Base-by-base conservation (phyloP, 768 basidiomycete genomes). In the Suillus americanus region DNA sequence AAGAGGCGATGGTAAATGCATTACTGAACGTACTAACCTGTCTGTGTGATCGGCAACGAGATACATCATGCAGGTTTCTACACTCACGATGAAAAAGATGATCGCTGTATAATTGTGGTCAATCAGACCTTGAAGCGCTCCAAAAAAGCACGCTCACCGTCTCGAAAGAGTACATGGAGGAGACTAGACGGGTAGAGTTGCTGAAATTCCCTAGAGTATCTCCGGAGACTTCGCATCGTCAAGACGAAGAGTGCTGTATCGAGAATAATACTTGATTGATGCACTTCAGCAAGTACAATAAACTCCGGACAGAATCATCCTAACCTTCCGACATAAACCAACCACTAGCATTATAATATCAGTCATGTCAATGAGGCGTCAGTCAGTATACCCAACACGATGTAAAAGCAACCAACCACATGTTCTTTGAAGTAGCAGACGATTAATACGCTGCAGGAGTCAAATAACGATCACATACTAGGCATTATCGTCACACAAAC, bases 171-270 rank as follows among this genome's bases (percentile, higher is more conserved):
- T 20, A 38, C 2, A 54, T 60, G 25, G 28, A 64, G 28, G 37
- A 66, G 65, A 45, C 23, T 9, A 30, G 65, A 66, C 5, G 56
- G 57, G 46, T 64, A 64, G 14, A 51, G 63, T 23, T 23, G 35
- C 16, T 23, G 14, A 28, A 43, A 50, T 12, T 50, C 45, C n/a
- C 46, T 41, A 4, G 63, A 59, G 30, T 66, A 64, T 59, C 28
- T 59, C 14, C 46, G 55, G 20, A 66, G 62, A 51, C 63, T 63
- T 50, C 43, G 37, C 65, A 66, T 66, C 13, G 63, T 66, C 25
- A 64, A 25, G 28, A 56, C 35, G 35, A 66, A 66, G n/a, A 64
- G 23, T 7, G 38, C 2, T 16, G 57, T 46, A 50, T 64, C 55
- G 6, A 66, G 45, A 12, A 64, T n/a, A 33, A 64, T 23, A 28